Evolutionary conservation across 768 basidiomycete genomes (phyloP).

Genomic region (Kwoniella heveanensis): DNA sequence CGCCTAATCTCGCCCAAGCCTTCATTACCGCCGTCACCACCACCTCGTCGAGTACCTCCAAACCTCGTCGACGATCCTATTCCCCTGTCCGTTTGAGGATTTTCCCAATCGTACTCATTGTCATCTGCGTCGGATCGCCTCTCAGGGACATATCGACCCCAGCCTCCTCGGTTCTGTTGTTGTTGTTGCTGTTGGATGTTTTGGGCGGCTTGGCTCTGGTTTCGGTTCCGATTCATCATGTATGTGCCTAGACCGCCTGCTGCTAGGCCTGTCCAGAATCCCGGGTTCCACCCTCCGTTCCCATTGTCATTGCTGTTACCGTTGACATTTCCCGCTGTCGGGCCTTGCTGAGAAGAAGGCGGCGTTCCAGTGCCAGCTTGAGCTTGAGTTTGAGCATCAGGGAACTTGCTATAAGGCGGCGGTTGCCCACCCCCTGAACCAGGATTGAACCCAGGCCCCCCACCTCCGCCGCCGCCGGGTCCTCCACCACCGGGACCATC

Average conservation of each 20-base stretch:
- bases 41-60: conserved; percentile 51
- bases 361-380: conserved; percentile 42
- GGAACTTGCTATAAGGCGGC: conserved; percentile 54
- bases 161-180: not conserved
- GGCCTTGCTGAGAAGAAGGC: conserved; percentile 66
- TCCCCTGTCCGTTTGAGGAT: conserved; percentile 43
- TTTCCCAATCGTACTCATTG: too few species aligned
- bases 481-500: conserved; percentile 54
- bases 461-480: conserved; percentile 56
- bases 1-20: conserved; percentile 60
- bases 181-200: conserved; percentile 21
- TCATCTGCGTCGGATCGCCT: conserved; percentile 20
- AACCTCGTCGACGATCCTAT: conserved; percentile 54
- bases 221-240: conserved; percentile 24
- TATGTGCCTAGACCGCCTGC: conserved; percentile 69
- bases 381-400: conserved; percentile 39
- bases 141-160: conserved; percentile 4
- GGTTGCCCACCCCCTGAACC: conserved; percentile 51
- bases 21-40: conserved; percentile 59
- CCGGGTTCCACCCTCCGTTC: conserved; percentile 63
- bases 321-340: conserved; percentile 26
- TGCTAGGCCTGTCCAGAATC: conserved; percentile 83
- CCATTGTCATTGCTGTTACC: conserved; percentile 55
- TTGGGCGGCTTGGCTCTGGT: too few species aligned
- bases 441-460: conserved; percentile 50